Base-by-base conservation (phyloP, 2,329 filamentous ascomycete species). In the Exophiala sideris region DNA sequence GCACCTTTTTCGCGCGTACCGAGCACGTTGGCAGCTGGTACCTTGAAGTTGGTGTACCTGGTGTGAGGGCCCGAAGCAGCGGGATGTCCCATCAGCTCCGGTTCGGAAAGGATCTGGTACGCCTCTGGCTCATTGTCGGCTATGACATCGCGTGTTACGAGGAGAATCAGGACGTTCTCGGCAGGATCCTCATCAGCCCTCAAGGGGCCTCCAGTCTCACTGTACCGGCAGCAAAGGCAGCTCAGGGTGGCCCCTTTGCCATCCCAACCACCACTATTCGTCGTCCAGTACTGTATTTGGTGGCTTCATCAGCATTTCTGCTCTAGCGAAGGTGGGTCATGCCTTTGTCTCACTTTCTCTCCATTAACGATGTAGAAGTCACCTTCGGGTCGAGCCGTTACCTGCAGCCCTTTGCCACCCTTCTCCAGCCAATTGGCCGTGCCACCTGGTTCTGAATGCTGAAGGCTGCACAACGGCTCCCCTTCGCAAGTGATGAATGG, bases 251-350 rank as follows among this genome's bases (percentile, higher is more conserved):
- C 76, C 9, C 79, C 79, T 49, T 68, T 68, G 33, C 71, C 70
- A 54, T 81, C 79, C 78, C 78, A 82, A n/a, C 79, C 79, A 0
- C 70, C 73, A 48, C 69, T 72, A 60, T 81, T 82, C 1, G 78
- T 79, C 7, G 79, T 75, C 79, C 79, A 82, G 35, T 79, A 66
- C 74, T 76, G 50, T 3, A 20, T 21, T 18, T 18, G 16, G 16
- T 18, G 16, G 16, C 16, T 18, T 18, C 16, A 39, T 38, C 32
- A 14, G 18, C 14, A 48, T 14, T 14, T n/a, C 14, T 38, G 16
- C 5, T 38, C 35, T 5, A 38, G 10, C 16, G 10, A 38, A 38
- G 34, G 12, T 10, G 21, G 20, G 12, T 39, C 32, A 20, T 41
- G 73, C 72, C 73, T 82, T 80, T 60, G 16, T 18, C 16, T 18